These are phyloP conservation scores for Argentina anserina DNA, from an alignment of 306 rosid species.

Conservation along the genomic window DNA sequence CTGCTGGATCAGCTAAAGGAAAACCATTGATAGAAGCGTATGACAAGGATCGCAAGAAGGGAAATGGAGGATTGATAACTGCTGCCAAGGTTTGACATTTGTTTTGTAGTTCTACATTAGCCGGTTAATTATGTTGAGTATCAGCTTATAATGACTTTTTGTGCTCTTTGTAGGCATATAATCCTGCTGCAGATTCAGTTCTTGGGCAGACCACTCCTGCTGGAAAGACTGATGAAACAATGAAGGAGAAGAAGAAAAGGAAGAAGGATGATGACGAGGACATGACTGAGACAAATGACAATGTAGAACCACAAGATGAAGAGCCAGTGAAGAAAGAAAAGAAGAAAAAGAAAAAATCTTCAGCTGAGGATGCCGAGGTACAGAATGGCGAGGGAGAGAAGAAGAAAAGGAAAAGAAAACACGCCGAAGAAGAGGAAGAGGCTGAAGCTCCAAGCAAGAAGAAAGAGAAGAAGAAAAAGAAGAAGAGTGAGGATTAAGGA, in stretches of 20 bases:
- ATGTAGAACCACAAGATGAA: conserved; percentile 24
- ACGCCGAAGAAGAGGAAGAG: conserved; percentile 40
- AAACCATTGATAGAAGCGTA: conserved; percentile 84
- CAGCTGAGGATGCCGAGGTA: conserved; percentile 36
- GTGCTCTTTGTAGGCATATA: conserved; percentile 59
- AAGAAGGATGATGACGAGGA: conserved; percentile 38
- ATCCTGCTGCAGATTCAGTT: conserved; percentile 72
- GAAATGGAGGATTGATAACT: conserved; percentile 65
- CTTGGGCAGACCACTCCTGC: conserved; percentile 37
- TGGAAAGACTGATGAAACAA: conserved; percentile 21
- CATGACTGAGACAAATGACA: conserved; percentile 15
- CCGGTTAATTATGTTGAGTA: conserved; percentile 2
- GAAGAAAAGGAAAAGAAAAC: conserved; percentile 55
- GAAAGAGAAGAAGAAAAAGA: conserved; percentile 56
- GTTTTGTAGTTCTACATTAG: conserved; percentile 2
- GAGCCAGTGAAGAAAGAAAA: conserved; percentile 39
- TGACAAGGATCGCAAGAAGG: conserved; percentile 88
- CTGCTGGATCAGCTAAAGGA: conserved; percentile 87
- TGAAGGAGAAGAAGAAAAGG: conserved; percentile 55
- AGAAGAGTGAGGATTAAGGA: conserved; percentile 38
- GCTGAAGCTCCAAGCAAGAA: conserved; percentile 43
- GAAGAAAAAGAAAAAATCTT: conserved; percentile 49
- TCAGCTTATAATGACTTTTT: background rate
- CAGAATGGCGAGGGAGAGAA: conserved; percentile 31
- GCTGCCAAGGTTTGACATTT: conserved; percentile 65